Evolutionary conservation across 495 filamentous ascomycete species (phyloP), one percentile per base, ranked within the genome.

Genomic region (Thermochaetoides thermophila): DNA sequence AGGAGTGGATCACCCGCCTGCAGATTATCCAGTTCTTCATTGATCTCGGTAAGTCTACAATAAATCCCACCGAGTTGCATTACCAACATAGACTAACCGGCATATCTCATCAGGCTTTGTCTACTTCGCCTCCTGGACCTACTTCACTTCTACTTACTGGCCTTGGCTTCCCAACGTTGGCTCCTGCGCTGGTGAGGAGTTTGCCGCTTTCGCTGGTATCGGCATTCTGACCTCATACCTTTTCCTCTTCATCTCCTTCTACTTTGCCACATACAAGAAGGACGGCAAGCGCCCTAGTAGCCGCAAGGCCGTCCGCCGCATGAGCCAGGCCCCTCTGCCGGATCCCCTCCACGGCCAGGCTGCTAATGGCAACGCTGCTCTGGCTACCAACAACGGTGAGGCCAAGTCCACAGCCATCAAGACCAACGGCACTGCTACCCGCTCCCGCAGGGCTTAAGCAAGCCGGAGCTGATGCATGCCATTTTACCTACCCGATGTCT

Each of bases 221-320:
- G 83, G 66, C 37, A 91, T 94, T 50, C 62, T 97, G 47, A 81
- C 68, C 61, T 89, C 81, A 27, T 97, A 97, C 70, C 74, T 97
- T 35, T 65, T 95, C 42, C 81, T 97, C 37, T 97, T 97, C 73
- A 93, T 97, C 66, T 84, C 79, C 31, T 97, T 97, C 79, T 97
- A 97, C 71, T 66, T 91, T 42, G 83, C 84, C 30, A 97, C 89
- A 35, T 97, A 97, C 66, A 84, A 81, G 61, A 93, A 91, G 73
- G 64, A 72, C 32, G 69, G 71, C 49, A 83, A 81, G 67, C 55
- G 59, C 20, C 57, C 63, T 18, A 66, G 60, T 35, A 62, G 59
- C 16, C 70, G 68, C 53, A 76, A 73, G 59, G 58, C 61, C 17
- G 56, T 66, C 22, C 60, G 63, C 21, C 58, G 62, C 38, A 66